Conservation (phyloP, 306 rosid genomes). For the Echinosophora koreensis region DNA sequence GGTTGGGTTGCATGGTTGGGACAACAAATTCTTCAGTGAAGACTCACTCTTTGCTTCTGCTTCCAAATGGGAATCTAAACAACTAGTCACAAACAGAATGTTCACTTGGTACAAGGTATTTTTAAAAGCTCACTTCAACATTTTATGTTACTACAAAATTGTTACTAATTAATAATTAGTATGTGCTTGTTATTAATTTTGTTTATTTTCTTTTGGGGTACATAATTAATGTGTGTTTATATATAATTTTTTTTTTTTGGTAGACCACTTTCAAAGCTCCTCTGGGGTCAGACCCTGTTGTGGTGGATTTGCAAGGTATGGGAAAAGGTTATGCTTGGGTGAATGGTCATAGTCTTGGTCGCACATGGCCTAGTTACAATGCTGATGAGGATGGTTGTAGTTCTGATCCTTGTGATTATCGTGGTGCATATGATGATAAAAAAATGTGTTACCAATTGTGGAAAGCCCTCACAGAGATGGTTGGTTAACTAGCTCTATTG, state of each 20-base stretch:
- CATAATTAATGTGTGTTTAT: neutral
- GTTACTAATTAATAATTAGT: neutral
- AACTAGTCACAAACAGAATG: conserved; percentile 45
- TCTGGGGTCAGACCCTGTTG: conserved; percentile 54
- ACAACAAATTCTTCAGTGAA: conserved; percentile 23
- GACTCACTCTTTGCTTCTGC: conserved; percentile 33
- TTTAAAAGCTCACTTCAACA: neutral
- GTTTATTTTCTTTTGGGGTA: too few relatives aligned
- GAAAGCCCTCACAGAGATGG: conserved; percentile 66
- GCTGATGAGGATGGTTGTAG: conserved; percentile 55
- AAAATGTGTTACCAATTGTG: conserved; percentile 64
- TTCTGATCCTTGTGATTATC: conserved; percentile 59
- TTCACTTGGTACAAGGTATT: conserved; percentile 72
- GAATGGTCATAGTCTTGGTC: conserved; percentile 57
- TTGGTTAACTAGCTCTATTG: neutral
- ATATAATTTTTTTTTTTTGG: too few relatives aligned
- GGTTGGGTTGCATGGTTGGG: conserved; percentile 60
- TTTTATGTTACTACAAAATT: too few relatives aligned
- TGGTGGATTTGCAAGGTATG: conserved; percentile 56
- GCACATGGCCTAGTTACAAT: conserved; percentile 59
- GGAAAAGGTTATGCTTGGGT: conserved; percentile 68
- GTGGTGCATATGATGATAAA: conserved; percentile 50
- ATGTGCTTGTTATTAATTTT: too few relatives aligned
- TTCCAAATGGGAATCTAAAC: conserved; percentile 47
- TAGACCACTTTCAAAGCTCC: conserved; percentile 71